Percentiles rank a stretch among this genome's conserved stretches.
Conservation (phyloP, 164 flowering plant genomes). For the Sedum album region DNA sequence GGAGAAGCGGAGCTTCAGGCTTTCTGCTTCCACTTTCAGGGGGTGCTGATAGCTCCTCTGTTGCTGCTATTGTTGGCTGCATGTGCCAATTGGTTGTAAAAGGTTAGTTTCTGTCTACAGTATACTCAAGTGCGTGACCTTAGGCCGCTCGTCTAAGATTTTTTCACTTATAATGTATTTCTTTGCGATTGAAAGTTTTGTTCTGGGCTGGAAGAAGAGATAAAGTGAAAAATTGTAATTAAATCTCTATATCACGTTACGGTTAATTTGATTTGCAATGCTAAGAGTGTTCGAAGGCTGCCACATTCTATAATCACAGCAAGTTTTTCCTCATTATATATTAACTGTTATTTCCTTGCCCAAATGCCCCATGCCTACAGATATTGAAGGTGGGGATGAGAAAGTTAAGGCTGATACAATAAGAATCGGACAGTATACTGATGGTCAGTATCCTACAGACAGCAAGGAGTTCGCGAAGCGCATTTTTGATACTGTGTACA, state of each 20-base stretch:
- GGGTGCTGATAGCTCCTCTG: constrained; percentile 98
- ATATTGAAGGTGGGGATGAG: constrained; percentile 74
- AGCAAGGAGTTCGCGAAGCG: constrained; percentile 94
- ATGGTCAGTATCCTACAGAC: constrained; percentile 79
- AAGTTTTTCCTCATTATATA: background rate
- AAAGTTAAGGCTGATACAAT: constrained; percentile 95
- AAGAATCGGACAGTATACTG: constrained; percentile 69
- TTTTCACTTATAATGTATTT: background rate
- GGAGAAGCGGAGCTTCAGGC: constrained; percentile 98
- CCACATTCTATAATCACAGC: background rate
- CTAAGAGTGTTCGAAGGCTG: background rate
- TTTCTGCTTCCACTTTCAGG: constrained; percentile 98
- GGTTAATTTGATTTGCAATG: background rate
- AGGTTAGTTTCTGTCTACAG: constrained; percentile 32
- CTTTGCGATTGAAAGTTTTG: background rate
- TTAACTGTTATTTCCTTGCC: background rate
- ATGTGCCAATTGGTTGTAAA: constrained; percentile 96
- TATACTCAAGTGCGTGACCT: background rate
- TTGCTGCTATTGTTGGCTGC: constrained; percentile 96
- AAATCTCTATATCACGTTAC: background rate
- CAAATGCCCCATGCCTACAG: constrained; percentile 31
- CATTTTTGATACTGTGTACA: constrained; percentile 79
- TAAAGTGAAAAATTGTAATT: background rate
- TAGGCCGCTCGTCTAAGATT: background rate
- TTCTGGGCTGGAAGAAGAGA: background rate